Base-by-base conservation (phyloP, 768 basidiomycete species). In the Chalciporus sphaerocephalus region DNA sequence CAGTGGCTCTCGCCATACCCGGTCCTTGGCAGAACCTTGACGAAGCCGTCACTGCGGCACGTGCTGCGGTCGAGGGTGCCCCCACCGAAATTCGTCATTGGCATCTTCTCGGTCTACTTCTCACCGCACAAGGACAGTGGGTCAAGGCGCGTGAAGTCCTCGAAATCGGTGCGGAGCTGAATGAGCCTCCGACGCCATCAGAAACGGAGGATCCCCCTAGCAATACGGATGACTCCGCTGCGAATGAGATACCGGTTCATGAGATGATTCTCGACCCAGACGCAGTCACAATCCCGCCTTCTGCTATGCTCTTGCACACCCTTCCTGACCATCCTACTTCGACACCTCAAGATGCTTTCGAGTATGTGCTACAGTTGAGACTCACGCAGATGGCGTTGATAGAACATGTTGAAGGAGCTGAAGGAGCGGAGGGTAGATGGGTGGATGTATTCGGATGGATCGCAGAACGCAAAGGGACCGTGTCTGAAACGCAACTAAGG, bases 371-470 rank as follows among this genome's bases (percentile, higher is more conserved):
- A 36, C 87, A 96, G 64, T 65, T 97, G 24, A 74, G 92, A 23
- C 88, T 95, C 78, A 88, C 92, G 0, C 84, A 89, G 58, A 81
- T 86, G 38, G 80, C 84, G 6, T 68, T 97, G 39, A 75, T 77
- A 15, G 96, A 98, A 66, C 78, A 84, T 27, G 76, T 87, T 15
- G 85, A 92, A 28, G 95, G 96, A 0, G 76, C 92, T 0, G 91
- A 94, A 55, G 79, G 81, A 32, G 93, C 92, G 0, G 83, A 87
- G 50, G 68, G 70, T 15, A 83, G 80, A 46, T 93, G 92, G 80
- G 71, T 92, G 13, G 90, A 92, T 21, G 75, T 92, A 7, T 95
- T 94, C 62, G 69, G 78, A 5, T 96, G 88, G 87, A 83, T 92
- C 58, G 83, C 92, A 0, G 84, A 83, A 46, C 71, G 73, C 54